Conservation (phyloP, 257 asterid species). For the Solanum clarkiae region DNA sequence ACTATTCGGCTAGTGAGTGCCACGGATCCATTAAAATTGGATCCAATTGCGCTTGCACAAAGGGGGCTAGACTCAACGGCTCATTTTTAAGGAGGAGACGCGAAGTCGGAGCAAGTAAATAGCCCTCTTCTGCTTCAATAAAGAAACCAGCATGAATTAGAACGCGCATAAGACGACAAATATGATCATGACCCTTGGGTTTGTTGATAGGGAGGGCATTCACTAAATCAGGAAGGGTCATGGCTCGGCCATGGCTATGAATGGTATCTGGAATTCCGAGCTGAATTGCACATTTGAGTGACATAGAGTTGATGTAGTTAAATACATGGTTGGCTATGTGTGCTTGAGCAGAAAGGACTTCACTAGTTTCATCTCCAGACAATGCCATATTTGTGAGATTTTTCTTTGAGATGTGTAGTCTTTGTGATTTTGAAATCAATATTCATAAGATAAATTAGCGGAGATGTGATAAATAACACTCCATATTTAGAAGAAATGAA, state of each 20-base stretch:
- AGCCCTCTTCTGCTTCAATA: neutral
- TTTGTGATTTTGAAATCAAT: neutral
- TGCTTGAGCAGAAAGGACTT: slow-evolving; percentile 11
- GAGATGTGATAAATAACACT: neutral
- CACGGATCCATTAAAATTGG: neutral
- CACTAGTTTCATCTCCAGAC: neutral
- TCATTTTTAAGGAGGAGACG: slow-evolving; percentile 1
- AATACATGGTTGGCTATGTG: slow-evolving; percentile 6
- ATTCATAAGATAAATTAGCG: neutral
- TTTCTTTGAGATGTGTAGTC: neutral
- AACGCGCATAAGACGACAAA: neutral
- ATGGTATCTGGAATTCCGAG: slow-evolving; percentile 13
- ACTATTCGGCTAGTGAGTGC: neutral
- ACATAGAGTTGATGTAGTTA: slow-evolving; percentile 6
- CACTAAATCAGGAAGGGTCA: neutral
- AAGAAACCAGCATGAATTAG: slow-evolving; percentile 5
- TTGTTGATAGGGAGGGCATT: slow-evolving; percentile 4
- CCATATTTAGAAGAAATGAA: neutral
- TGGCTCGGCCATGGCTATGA: neutral
- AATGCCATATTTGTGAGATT: neutral
- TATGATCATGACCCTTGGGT: neutral
- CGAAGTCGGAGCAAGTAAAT: neutral
- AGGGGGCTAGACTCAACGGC: neutral
- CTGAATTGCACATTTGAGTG: slow-evolving; percentile 12
- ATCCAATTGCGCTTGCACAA: neutral